Evolutionary conservation across 78 protist species (phyloP).

Genomic region (Tieghemostelium lacteum): DNA sequence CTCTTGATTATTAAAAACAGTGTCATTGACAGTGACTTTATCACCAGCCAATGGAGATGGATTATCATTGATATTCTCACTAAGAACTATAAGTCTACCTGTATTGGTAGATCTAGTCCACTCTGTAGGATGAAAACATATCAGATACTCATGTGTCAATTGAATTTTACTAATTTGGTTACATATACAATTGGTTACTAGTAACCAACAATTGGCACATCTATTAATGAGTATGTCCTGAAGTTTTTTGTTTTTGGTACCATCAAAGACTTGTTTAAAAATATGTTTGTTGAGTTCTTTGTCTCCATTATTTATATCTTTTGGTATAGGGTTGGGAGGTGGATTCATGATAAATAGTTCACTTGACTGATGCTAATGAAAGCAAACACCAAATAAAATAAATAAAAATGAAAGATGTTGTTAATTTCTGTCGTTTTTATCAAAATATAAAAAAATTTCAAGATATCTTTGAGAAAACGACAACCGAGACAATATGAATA

Average conservation of each 20-base stretch:
- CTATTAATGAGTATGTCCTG: background rate
- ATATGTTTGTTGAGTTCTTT: background rate
- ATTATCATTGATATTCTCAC: background rate
- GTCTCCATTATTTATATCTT: background rate
- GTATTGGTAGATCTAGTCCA: slow-evolving; percentile 61
- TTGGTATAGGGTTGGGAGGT: background rate
- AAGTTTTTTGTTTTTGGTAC: slow-evolving; percentile 1
- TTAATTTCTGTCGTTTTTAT: background rate
- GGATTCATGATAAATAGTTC: no score
- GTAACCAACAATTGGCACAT: slow-evolving; percentile 54
- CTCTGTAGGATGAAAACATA: slow-evolving; percentile 57
- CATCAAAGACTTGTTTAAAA: background rate
- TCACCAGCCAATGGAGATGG: background rate
- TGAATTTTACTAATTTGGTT: background rate
- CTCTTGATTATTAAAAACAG: background rate
- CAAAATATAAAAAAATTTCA: background rate
- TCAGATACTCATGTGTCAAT: slow-evolving; percentile 45
- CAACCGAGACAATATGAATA: background rate
- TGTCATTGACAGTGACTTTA: background rate
- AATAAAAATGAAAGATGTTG: no score
- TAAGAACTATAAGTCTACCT: slow-evolving; percentile 15
- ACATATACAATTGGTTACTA: slow-evolving; percentile 28
- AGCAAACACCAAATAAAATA: no score
- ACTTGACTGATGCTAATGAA: no score
- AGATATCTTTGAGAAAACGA: background rate